phyloP scores from a whole-genome alignment of 2,329 filamentous ascomycete species.

The Colletotrichum kahawae region DNA sequence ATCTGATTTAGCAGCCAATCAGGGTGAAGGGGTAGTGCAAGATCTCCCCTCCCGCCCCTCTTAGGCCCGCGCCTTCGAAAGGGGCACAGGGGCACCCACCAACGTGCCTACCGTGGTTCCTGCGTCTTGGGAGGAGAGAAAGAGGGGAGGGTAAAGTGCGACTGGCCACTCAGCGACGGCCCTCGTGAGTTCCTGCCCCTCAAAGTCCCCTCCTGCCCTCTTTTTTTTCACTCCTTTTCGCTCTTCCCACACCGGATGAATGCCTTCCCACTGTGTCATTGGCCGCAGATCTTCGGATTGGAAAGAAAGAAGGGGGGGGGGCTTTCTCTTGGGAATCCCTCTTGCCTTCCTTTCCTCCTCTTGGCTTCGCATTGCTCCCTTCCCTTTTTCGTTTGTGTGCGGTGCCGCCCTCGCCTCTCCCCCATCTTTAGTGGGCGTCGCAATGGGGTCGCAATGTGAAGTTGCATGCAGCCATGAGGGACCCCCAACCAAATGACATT shows the following conservation, averaged over 20 bases:
- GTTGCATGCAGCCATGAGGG: not conserved
- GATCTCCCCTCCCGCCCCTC: not conserved
- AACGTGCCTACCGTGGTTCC: not conserved
- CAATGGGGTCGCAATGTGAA: not conserved
- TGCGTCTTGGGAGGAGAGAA: not conserved
- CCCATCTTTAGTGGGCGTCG: not conserved
- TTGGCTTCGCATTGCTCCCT: not conserved
- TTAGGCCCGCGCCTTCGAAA: not conserved
- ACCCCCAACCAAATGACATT: not conserved
- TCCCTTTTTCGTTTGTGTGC: not conserved
- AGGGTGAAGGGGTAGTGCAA: not conserved
- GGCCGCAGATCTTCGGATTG: constrained; percentile 6
- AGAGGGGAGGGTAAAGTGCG: not conserved
- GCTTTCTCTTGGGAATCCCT: not conserved
- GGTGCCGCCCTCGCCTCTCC: not conserved
- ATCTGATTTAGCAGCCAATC: not conserved
- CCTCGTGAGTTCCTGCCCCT: not conserved
- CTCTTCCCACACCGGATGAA: not conserved
- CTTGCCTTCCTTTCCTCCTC: not conserved
- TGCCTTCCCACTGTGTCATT: not conserved
- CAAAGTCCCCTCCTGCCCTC: not conserved
- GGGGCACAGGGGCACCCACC: not conserved
- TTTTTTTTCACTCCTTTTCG: not conserved
- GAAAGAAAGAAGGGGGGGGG: constrained; percentile 4
- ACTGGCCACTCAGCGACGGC: not conserved